Evolutionary conservation across 768 basidiomycete genomes (phyloP).

Genomic region (Mycena alexandri): DNA sequence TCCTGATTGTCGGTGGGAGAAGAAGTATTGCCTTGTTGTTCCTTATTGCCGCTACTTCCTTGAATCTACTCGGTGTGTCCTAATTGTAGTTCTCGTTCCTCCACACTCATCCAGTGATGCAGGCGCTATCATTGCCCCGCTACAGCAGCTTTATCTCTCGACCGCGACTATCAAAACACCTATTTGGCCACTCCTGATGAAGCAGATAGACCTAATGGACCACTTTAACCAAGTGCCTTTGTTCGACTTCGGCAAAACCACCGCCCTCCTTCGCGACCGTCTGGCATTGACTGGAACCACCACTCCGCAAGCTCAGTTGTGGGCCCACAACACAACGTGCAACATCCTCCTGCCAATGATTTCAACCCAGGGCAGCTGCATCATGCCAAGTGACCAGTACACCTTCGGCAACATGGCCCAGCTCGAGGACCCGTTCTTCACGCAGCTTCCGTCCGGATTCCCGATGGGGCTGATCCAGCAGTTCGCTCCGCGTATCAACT

Average conservation of each 20-base stretch:
- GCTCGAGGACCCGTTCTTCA: conserved; percentile 29
- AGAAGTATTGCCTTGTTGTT: conserved; percentile 23
- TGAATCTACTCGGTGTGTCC: conserved; percentile 21
- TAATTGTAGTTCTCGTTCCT: neutral
- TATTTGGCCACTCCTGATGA: conserved; percentile 16
- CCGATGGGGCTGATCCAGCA: conserved; percentile 24
- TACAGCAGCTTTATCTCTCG: conserved; percentile 28
- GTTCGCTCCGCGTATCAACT: conserved; percentile 31
- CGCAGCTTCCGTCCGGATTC: conserved; percentile 26
- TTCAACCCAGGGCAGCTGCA: conserved; percentile 1
- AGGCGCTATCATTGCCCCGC: conserved; percentile 28
- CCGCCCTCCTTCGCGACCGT: conserved; percentile 18
- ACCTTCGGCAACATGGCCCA: conserved; percentile 20
- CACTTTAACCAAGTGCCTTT: conserved; percentile 5
- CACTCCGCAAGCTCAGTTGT: conserved; percentile 24
- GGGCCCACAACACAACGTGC: conserved; percentile 18
- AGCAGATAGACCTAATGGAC: conserved; percentile 15
- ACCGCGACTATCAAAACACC: conserved; percentile 29
- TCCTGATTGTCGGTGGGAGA: neutral
- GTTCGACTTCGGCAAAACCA: conserved; percentile 18
- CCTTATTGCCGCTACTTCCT: too few species aligned
- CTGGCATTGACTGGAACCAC: conserved; percentile 18
- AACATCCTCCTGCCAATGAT: too few species aligned
- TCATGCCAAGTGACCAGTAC: conserved; percentile 15
- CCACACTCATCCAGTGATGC: conserved; percentile 3